These are phyloP conservation scores for Takakia lepidozioides DNA, from an alignment of 225 moss, liverwort and hornwort genomes.

Conservation along the genomic window DNA sequence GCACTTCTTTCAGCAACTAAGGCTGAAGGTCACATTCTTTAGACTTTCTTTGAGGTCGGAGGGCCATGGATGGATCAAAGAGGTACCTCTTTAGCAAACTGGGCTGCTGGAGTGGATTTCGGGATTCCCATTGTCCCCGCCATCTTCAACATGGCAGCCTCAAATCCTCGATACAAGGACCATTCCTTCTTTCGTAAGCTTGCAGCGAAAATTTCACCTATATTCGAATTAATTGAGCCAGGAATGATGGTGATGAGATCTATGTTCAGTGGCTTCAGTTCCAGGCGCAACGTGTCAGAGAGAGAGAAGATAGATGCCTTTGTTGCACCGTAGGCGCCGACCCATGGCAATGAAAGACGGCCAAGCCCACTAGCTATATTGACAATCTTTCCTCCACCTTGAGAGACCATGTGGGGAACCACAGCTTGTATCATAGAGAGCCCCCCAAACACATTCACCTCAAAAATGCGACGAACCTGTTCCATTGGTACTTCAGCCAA, in stretches of 20 bases:
- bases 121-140: too few species aligned
- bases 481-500: constrained; percentile 6
- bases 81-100: too few species aligned
- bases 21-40: too few species aligned
- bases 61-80: too few species aligned
- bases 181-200: too few species aligned
- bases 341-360: constrained; percentile 11
- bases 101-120: too few species aligned
- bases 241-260: constrained; percentile 8
- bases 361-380: constrained; percentile 13
- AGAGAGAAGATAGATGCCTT: constrained; percentile 14
- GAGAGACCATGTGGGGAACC: constrained; percentile 10
- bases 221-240: constrained; percentile 10
- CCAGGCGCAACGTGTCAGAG: constrained; percentile 12
- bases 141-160: too few species aligned
- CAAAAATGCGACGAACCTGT: constrained; percentile 4
- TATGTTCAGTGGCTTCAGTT: constrained; percentile 12
- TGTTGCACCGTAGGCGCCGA: constrained; percentile 7
- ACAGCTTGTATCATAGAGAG: constrained; percentile 7
- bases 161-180: too few species aligned
- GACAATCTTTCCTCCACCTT: constrained; percentile 9
- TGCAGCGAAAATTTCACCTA: not conserved
- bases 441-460: constrained; percentile 11
- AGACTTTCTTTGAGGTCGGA: too few species aligned
- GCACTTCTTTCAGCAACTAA: too few species aligned